Evolutionary conservation across 257 asterid species (phyloP).

Genomic region (Nicotiana undulata): DNA sequence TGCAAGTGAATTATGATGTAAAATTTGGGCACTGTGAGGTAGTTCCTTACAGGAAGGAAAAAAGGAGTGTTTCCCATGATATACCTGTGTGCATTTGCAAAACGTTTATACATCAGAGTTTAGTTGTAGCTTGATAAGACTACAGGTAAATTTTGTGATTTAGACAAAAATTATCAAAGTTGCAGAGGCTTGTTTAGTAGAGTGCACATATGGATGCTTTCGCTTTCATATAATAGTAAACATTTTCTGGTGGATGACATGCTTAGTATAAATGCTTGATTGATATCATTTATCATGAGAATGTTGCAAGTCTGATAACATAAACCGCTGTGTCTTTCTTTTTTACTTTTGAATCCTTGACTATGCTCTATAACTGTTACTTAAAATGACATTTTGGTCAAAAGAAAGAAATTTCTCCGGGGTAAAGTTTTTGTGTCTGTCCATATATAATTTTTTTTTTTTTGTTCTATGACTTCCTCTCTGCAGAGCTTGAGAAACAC

Average conservation of each 20-base stretch:
- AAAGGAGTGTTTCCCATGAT: not conserved
- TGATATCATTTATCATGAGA: not conserved
- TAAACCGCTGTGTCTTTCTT: not conserved
- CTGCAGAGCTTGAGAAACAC: conserved; percentile 92
- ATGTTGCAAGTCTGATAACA: not conserved
- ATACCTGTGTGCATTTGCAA: not conserved
- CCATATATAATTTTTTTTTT: not conserved
- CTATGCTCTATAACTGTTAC: not conserved
- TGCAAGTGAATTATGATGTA: not conserved
- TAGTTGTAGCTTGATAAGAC: not conserved
- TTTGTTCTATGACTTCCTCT: conserved; percentile 4
- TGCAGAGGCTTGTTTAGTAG: not conserved
- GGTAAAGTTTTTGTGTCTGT: not conserved
- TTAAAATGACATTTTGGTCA: not conserved
- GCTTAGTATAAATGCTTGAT: not conserved
- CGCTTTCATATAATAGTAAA: not conserved
- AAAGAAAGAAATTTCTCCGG: not conserved
- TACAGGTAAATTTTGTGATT: not conserved
- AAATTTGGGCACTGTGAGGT: not conserved
- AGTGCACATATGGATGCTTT: not conserved
- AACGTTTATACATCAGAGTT: not conserved
- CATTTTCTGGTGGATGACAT: not conserved
- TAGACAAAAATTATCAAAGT: not conserved
- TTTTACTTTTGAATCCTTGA: not conserved
- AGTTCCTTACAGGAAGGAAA: not conserved